These are phyloP conservation scores for Candida frijolesensis DNA, from an alignment of 1,139 yeast species.

Conservation along the genomic window DNA sequence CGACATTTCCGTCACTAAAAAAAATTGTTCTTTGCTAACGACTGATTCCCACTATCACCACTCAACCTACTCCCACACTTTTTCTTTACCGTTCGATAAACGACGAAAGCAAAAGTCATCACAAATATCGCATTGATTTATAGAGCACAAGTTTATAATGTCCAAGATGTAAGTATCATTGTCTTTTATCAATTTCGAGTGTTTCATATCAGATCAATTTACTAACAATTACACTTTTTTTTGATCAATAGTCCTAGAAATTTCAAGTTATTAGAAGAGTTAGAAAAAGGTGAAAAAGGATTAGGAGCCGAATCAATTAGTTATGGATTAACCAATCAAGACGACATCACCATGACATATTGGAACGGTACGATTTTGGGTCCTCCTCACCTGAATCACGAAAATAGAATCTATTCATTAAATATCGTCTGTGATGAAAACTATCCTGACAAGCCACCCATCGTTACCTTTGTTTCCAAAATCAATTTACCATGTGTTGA, in stretches of 20 bases:
- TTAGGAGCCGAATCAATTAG: slow-evolving; percentile 96
- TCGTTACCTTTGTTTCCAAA: slow-evolving; percentile 75
- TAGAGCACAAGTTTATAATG: slow-evolving; percentile 22
- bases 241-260: slow-evolving; percentile 71
- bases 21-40: not conserved
- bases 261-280: slow-evolving; percentile 89
- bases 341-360: slow-evolving; percentile 86
- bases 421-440: slow-evolving; percentile 78
- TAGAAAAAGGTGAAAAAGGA: slow-evolving; percentile 98
- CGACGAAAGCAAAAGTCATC: not conserved
- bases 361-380: slow-evolving; percentile 98
- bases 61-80: not conserved
- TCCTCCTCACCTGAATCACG: slow-evolving; percentile 94
- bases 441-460: slow-evolving; percentile 91
- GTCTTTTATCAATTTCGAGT: not conserved
- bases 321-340: slow-evolving; percentile 85
- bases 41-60: not conserved
- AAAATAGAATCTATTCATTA: slow-evolving; percentile 87
- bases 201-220: not conserved
- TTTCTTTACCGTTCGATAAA: too few relatives aligned
- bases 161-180: slow-evolving; percentile 41
- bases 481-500: slow-evolving; percentile 92
- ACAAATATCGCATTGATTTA: not conserved
- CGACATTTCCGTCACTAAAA: not conserved
- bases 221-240: not conserved